A percentile compares a stretch with the other conserved stretches of the same genome.
These are phyloP conservation scores for Trametes polyzona DNA, from an alignment of 1,284 basidiomycete species.

Conservation along the genomic window DNA sequence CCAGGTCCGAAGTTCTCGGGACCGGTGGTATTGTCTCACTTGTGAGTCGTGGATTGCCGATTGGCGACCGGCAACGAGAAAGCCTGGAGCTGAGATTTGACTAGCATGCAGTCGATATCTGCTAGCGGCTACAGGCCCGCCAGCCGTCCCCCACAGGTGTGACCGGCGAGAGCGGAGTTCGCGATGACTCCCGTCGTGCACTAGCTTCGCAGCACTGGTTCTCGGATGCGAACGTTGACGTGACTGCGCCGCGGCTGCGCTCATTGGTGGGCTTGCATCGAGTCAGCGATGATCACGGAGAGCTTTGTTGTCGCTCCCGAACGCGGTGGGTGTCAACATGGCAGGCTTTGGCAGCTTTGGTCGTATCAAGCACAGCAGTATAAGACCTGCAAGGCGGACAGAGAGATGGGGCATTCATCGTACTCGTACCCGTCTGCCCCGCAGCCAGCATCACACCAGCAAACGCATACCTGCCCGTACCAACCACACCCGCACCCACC, in stretches of 20 bases:
- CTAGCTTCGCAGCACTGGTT: background rate
- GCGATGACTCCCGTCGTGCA: background rate
- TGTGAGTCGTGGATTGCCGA: too few relatives aligned
- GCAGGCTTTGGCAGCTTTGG: too few relatives aligned
- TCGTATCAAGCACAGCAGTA: background rate
- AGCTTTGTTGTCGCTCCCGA: background rate
- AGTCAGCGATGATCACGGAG: background rate
- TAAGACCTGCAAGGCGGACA: background rate
- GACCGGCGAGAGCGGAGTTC: background rate
- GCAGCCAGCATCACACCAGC: background rate
- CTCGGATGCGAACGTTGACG: background rate
- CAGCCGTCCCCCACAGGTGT: too few relatives aligned
- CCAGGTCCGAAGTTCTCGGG: too few relatives aligned
- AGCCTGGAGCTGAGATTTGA: too few relatives aligned
- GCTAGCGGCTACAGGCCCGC: too few relatives aligned
- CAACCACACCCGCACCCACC: background rate
- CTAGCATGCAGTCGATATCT: too few relatives aligned
- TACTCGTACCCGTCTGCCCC: background rate
- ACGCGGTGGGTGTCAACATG: background rate
- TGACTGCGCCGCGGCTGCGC: background rate
- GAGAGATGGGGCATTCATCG: background rate
- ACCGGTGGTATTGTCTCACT: too few relatives aligned
- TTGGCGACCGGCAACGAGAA: too few relatives aligned
- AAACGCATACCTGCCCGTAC: background rate
- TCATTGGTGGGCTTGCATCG: background rate